Base-by-base conservation (phyloP, 2,329 filamentous ascomycete genomes). In the Coniochaeta sp. region DNA sequence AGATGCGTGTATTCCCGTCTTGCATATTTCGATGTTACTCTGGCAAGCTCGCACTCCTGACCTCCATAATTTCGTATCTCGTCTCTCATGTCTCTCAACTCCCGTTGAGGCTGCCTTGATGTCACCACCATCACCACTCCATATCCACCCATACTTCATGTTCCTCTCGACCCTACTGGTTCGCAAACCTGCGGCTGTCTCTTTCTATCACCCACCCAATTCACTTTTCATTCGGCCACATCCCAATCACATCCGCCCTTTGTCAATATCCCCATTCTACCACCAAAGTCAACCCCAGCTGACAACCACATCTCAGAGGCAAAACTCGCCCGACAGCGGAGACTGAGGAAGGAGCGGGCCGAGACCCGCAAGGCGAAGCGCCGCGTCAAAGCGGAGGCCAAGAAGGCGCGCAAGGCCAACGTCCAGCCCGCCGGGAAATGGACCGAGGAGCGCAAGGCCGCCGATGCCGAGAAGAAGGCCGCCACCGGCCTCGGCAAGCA, bases 331-430 rank as follows among this genome's bases (percentile, higher is more conserved):
- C 62, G 63, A 60, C 61, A 70, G 58, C 62, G 70, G 58, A 65
- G 70, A 38, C 65, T 67, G 59, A 67, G 69, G 58, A 34, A 65
- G 38, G 50, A 59, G 43, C 68, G 69, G 63, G 62, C 68, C 58
- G 69, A 68, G 59, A 62, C 62, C 50, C 69, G 76, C 57, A 73
- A 72, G 61, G 72, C 71, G 62, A 78, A 77, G 67, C 73, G 71
- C 16, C 64, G 65, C 19, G 62, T 62, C 60, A 72, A 72, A 67
- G 65, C 74, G 17, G 72, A 73, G 64, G 73, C 71, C 58, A 77
- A 76, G 67, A 67, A 67, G 54, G 71, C 71, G 24, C 73, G 73
- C 60, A 76, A 77, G 64, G 62, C 63, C 36, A 74, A 74, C 52
- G 62, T 68, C 36, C 61, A 65, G 61, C 68, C 67, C 44, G 66